Base-by-base conservation (phyloP, 164 flowering plant species). In the Annona squamosa region DNA sequence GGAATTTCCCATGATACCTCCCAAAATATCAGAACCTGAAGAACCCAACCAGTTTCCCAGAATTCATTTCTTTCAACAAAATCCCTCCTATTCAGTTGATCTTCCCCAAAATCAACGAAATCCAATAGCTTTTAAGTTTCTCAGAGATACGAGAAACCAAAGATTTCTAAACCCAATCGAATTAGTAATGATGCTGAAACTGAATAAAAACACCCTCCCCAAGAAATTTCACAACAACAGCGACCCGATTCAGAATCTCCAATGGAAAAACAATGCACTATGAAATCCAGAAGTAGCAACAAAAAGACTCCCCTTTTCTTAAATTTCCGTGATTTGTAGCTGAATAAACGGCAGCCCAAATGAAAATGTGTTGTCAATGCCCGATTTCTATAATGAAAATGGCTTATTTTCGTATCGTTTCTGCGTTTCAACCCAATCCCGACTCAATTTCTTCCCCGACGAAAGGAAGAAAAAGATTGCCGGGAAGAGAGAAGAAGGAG, bases 1-100 rank as follows among this genome's bases (percentile, higher is more conserved):
- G 10, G 99, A 94, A 80, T 91, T 89, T 42, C 97, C 90, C 77
- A 91, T 84, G 26, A 92, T 80, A 80, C 87, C 86, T 41, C 90
- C 37, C 37, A 71, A 73, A 90, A 79, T 65, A 82, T 80, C 94
- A 90, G 88, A 74, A 66, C 75, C 71, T 63, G 13, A 66, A 66
- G 48, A 42, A 42, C n/a, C n/a, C 46, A 12, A 66, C 47, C 3
- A 66, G 46, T 2, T 52, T 52, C 13, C 59, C 59, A 52, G 13
- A 52, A 52, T 9, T 63, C 41, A 18, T 41, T 17, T 43, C 46
- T 66, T 46, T 37, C 46, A 13, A 12, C 46, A 66, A 13, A 43
- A 66, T 43, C 16, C 18, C 43, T 42, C 9, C 17, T 4, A 63
- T 63, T 19, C 65, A 63, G 4, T n/a, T 63, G 5, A 63, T 6